Base-by-base conservation (phyloP, 345 rosid genomes). In the Syzygium jambos region DNA sequence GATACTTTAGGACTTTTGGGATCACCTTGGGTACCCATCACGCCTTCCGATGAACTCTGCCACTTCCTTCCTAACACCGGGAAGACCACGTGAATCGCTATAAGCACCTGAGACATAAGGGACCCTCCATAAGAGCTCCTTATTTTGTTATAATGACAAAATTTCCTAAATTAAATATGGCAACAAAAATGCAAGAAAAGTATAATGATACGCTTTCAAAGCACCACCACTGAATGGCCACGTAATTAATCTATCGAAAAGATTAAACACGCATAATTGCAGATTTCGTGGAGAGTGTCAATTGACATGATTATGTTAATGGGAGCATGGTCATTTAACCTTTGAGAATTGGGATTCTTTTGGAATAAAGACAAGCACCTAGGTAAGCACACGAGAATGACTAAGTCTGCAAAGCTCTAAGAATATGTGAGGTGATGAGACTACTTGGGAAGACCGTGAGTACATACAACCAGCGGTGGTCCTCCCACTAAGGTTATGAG, bases 1-100 rank as follows among this genome's bases (percentile, higher is more conserved):
- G 63, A 7, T 38, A 85, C 63, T 21, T 59, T 21, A 85, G 51
- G 87, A 53, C 51, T 46, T 87, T 52, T 19, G 46, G 25, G 80
- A 88, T 93, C 89, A 98, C 99, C 99, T 97, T 89, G 98, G 98
- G 89, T 95, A 94, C 52, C 99, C 99, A 88, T 97, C 99, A 91
- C 98, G 98, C 91, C 98, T 89, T 91, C 88, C 92, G 85, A 97
- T 96, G 95, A 96, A 97, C 86, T 96, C 97, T 5, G 99, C 98
- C 68, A 97, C 99, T 90, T 96, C 99, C 93, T 97, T 95, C 90
- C 99, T 93, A 65, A 97, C 86, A 61, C 97, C 99, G 2, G 98
- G 98, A 89, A 96, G 80, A 57, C 99, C 99, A 90, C 99, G 94
- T 86, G 99, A 96, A 88, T 98, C 99, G 91, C 98, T 96, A 90